These are phyloP conservation scores for Xylaria palmicola DNA, from an alignment of 495 filamentous ascomycete species.

Conservation along the genomic window DNA sequence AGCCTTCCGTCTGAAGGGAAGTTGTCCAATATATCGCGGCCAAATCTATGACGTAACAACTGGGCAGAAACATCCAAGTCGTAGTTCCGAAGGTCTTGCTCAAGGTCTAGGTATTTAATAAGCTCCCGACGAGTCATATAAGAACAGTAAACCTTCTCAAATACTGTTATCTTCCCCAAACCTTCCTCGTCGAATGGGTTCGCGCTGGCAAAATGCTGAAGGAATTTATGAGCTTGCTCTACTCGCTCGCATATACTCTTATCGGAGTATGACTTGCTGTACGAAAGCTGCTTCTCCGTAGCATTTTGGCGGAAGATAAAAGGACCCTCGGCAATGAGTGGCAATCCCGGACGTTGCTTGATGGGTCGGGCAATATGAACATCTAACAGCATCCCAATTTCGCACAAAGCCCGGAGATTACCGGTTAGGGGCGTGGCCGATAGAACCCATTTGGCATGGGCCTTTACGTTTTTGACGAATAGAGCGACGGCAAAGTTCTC, in stretches of 20 bases:
- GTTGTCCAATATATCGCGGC: neutral
- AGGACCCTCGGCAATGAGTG: constrained; percentile 31
- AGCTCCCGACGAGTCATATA: constrained; percentile 21
- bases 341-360: constrained; percentile 34
- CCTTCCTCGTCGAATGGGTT: constrained; percentile 30
- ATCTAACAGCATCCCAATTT: constrained; percentile 54
- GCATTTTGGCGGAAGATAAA: constrained; percentile 22
- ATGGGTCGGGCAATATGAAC: constrained; percentile 44
- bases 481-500: constrained; percentile 33
- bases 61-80: constrained; percentile 4
- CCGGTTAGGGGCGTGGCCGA: constrained; percentile 63
- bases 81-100: constrained; percentile 23
- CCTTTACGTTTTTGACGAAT: constrained; percentile 41
- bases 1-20: constrained; percentile 5
- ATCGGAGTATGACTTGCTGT: constrained; percentile 26
- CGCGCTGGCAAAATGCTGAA: constrained; percentile 29
- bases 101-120: constrained; percentile 20
- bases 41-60: neutral
- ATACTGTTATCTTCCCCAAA: constrained; percentile 15
- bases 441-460: constrained; percentile 62
- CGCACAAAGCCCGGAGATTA: constrained; percentile 59
- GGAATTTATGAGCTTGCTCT: constrained; percentile 27
- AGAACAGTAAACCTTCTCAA: constrained; percentile 17
- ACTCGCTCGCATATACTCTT: constrained; percentile 32
- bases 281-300: constrained; percentile 34